Evolutionary conservation across 257 asterid species (phyloP), one percentile per base, ranked within the genome.

Genomic region (Datura wrightii): DNA sequence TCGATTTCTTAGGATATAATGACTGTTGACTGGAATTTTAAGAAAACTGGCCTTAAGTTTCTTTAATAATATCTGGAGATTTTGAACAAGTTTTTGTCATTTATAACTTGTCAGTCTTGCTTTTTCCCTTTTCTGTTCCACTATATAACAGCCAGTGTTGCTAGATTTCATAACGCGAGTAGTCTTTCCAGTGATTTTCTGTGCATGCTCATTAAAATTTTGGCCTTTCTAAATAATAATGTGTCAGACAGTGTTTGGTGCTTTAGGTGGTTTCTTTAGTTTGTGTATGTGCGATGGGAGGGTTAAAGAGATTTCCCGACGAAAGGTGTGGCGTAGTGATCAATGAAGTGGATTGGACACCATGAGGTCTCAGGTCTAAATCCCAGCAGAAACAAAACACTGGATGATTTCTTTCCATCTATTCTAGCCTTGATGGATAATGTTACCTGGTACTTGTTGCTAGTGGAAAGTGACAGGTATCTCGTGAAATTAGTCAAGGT

Each of bases 91-190:
- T 34, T 34, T 31, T 15, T 31, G 82, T 52, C 31, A 14, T 65
- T 52, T 52, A 31, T 15, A 52, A 52, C 46, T 8, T 76, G 46
- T 78, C 34, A 24, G 36, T 48, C 44, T 67, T 63, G 24, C 2
- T 34, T 78, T 34, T 76, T 52, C 3, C 13, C 82, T 52, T 76
- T 52, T 8, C 31, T 34, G 52, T 14, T 78, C 34, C 65, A 13
- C 42, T 78, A 78, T 78, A 8, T 78, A 34, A 50, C 9, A 52
- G 48, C 48, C 63, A 52, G 3, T 34, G 9, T 78, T 78, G 16
- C 63, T 78, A 78, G 34, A 34, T 52, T 52, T 78, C 16, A 78
- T 53, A 50, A 78, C 14, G 82, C 48, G 5, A 78, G 63, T 78
- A 52, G 46, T 14, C 48, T 52, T 78, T 78, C 34, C 60, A 24